Conservation (phyloP, 331 rosid species). For the Acacia pycnantha region DNA sequence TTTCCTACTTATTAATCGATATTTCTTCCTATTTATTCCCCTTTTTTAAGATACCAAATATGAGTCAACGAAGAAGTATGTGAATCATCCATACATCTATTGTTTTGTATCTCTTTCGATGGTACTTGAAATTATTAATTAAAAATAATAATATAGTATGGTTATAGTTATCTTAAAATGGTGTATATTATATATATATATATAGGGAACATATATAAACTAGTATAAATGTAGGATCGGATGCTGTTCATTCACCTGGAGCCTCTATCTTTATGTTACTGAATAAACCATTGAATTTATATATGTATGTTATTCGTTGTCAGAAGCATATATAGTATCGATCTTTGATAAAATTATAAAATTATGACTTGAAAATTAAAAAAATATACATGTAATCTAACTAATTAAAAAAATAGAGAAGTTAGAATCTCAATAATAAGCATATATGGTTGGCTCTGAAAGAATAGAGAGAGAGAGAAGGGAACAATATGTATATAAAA, state of each 20-base stretch:
- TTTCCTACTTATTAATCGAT: too few species aligned
- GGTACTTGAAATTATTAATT: neutral
- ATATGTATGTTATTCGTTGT: neutral
- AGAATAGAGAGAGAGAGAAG: neutral
- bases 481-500: neutral
- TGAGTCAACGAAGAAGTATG: too few species aligned
- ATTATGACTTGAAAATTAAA: neutral
- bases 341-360: neutral
- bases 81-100: neutral
- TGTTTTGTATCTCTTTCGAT: too few species aligned
- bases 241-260: neutral
- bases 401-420: neutral
- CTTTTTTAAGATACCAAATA: too few species aligned
- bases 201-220: neutral
- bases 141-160: too few species aligned
- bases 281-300: neutral
- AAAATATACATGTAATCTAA: too few species aligned
- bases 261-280: neutral
- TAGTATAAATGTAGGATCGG: neutral
- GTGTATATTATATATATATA: neutral
- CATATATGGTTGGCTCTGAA: neutral
- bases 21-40: too few species aligned
- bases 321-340: neutral
- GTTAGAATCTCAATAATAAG: neutral
- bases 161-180: neutral